Conservation (phyloP, 805 yeast species). For the Peterozyma xylosa region DNA sequence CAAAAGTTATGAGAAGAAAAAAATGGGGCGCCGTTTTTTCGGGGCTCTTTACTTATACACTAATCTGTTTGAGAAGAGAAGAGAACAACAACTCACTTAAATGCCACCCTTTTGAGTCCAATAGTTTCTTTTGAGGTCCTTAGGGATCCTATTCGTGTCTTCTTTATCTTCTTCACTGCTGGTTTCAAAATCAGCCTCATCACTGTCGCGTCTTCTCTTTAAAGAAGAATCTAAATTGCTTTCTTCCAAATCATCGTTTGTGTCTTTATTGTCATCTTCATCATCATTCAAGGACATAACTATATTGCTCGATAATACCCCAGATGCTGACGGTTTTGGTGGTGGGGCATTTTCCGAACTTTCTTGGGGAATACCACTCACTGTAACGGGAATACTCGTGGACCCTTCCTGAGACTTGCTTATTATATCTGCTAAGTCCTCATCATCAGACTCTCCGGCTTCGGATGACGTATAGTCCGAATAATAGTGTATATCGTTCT, state of each 20-base stretch:
- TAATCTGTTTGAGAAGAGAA: no score
- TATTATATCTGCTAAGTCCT: conserved; percentile 1
- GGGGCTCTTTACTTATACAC: no score
- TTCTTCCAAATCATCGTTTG: background rate
- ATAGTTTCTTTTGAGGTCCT: conserved; percentile 4
- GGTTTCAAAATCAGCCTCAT: no score
- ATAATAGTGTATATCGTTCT: conserved; percentile 32
- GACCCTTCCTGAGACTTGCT: conserved; percentile 5
- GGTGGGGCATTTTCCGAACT: conserved; percentile 1
- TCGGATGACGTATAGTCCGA: conserved; percentile 30
- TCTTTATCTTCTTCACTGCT: background rate
- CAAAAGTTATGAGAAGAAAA: no score
- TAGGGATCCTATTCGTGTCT: background rate
- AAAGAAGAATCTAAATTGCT: background rate
- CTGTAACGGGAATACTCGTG: background rate
- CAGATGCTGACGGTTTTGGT: no score
- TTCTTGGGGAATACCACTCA: background rate
- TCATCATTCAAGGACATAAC: background rate
- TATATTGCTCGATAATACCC: background rate
- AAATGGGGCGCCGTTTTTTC: no score
- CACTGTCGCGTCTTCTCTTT: no score
- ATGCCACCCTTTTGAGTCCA: conserved; percentile 9
- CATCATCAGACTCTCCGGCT: conserved; percentile 15
- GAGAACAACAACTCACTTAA: background rate
- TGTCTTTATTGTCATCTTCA: background rate